A percentile compares a stretch with the other conserved stretches of the same genome.
Evolutionary conservation across 305 asterid species (phyloP).

Genomic region (Vinca major): DNA sequence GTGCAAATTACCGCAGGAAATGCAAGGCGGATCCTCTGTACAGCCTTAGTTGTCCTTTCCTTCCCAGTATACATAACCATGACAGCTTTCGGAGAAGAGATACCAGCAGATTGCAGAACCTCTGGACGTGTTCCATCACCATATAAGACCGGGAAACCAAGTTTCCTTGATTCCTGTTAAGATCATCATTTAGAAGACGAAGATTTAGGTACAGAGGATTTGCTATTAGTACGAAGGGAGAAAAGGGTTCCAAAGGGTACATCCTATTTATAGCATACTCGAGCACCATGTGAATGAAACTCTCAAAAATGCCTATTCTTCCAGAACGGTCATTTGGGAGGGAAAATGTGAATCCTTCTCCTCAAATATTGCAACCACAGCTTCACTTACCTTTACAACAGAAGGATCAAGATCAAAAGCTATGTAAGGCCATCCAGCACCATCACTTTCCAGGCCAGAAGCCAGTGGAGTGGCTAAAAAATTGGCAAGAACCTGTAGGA

Average conservation of each 20-base stretch:
- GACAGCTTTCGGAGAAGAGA: constrained; percentile 82
- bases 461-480: constrained; percentile 82
- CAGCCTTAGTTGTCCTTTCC: constrained; percentile 63
- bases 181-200: constrained; percentile 8
- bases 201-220: neutral
- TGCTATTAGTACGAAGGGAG: neutral
- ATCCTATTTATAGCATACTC: neutral
- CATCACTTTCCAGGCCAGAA: constrained; percentile 60
- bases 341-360: neutral
- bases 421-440: constrained; percentile 62
- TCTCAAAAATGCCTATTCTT: neutral
- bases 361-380: neutral
- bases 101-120: constrained; percentile 92
- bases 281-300: neutral
- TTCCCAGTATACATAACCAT: constrained; percentile 89
- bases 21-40: constrained; percentile 80
- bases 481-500: constrained; percentile 82
- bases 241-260: neutral
- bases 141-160: constrained; percentile 81
- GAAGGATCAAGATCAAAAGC: constrained; percentile 93
- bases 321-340: neutral
- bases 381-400: constrained; percentile 62
- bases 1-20: constrained; percentile 57
- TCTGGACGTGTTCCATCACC: constrained; percentile 98
- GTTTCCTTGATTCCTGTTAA: constrained; percentile 69